Evolutionary conservation across 306 rosid species (phyloP), one percentile per base, ranked within the genome.

Genomic region (Arachis hypogaea): DNA sequence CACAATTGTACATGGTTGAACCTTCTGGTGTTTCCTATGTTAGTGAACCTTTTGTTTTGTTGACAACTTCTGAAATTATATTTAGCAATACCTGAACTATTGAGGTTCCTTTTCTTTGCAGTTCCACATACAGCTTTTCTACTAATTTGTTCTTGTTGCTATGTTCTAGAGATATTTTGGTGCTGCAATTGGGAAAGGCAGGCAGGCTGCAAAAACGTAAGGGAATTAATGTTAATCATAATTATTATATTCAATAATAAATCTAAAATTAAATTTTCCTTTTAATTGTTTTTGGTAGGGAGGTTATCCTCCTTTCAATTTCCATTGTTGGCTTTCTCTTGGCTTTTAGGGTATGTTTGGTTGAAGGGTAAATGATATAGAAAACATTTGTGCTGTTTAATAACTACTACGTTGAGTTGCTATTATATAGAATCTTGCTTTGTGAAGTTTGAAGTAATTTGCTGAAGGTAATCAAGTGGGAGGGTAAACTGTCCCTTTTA

Each of bases 171-270:
- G 92, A 77, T 94, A 94, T 81, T 94, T 92, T 76, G 98, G 98
- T 63, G 97, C 98, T 72, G 98, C 98, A 68, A 94, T 94, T 41
- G 99, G 99, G 64, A 94, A 94, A 81, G 99, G 99, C 38, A 90
- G 97, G 62, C 99, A 94, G 77, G 96, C 97, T 63, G 99, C 99
- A 44, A 94, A 94, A 82, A 94, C 99, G 98, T 93, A 88, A 84
- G 98, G 63, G 78, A 44, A 52, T 60, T 56, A 40, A 11, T 30
- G 3, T 42, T 50, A 33, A 36, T 43, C 58, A 59, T 38, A 63
- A n/a, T 11, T 30, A 7, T 47, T 44, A 40, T 30, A 30, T 67
- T 55, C 9, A 54, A 46, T 50, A 50, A 54, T 56, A 12, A 50
- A 43, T 69, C 1, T 16, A 73, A 11, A 38, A 8, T 7, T 8